Percentiles rank a stretch among this genome's conserved stretches.
These are phyloP conservation scores for Aspergillus novofumigatus DNA, from an alignment of 2,329 filamentous ascomycete genomes.

Conservation along the genomic window DNA sequence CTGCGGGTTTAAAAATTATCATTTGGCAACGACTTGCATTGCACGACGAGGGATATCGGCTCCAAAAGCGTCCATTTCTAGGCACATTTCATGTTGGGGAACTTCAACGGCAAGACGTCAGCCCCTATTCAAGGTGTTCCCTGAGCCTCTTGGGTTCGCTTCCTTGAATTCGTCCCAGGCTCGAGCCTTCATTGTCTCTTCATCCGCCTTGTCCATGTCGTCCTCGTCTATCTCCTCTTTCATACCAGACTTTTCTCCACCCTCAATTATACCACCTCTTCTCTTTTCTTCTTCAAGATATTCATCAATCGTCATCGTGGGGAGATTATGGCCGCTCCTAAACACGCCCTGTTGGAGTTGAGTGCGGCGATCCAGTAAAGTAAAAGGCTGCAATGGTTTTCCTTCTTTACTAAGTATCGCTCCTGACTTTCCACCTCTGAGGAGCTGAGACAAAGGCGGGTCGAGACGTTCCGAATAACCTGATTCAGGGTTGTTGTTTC, in stretches of 20 bases:
- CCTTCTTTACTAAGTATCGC: conserved; percentile 74
- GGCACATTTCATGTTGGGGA: background rate
- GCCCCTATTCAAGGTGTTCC: conserved; percentile 48
- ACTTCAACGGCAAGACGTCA: conserved; percentile 17
- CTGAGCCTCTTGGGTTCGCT: conserved; percentile 68
- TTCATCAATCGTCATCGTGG: conserved; percentile 97
- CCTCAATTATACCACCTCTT: conserved; percentile 84
- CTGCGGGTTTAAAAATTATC: background rate
- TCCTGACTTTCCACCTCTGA: conserved; percentile 49
- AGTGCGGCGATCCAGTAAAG: conserved; percentile 71
- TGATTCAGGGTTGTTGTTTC: conserved; percentile 49
- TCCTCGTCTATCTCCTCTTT: conserved; percentile 80
- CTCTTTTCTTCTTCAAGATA: conserved; percentile 88
- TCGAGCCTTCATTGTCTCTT: conserved; percentile 86
- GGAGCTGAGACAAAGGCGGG: conserved; percentile 51
- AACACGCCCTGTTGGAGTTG: conserved; percentile 79
- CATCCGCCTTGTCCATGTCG: conserved; percentile 79
- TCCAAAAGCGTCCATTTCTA: background rate
- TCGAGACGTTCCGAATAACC: conserved; percentile 74
- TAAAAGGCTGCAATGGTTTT: conserved; percentile 87
- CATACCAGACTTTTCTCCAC: conserved; percentile 68
- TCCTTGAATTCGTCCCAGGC: conserved; percentile 95
- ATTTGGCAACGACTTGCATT: background rate
- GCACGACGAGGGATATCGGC: background rate
- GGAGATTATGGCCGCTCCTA: conserved; percentile 82